phyloP scores from a whole-genome alignment of 257 asterid species.

The Cynanchum wilfordii region DNA sequence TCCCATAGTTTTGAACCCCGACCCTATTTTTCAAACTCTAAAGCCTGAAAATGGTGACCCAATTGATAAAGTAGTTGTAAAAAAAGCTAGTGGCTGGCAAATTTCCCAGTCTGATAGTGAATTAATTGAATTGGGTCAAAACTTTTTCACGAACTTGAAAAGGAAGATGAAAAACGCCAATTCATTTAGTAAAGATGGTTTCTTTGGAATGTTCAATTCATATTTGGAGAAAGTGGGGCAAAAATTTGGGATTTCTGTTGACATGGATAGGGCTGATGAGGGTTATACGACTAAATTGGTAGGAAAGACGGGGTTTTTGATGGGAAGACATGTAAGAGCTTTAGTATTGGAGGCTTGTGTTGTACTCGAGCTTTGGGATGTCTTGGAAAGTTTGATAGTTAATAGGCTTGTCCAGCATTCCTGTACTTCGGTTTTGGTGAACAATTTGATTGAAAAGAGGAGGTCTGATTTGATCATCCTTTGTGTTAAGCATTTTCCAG shows the following conservation, averaged over 20 bases:
- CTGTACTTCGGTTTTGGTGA: conserved; percentile 35
- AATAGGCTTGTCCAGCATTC: conserved; percentile 53
- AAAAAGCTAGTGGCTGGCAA: conserved; percentile 50
- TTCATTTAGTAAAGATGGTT: conserved; percentile 39
- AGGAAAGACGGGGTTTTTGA: conserved; percentile 41
- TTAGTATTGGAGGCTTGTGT: conserved; percentile 59
- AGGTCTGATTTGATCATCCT: conserved; percentile 54
- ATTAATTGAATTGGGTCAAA: conserved; percentile 38
- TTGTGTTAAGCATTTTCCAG: conserved; percentile 55
- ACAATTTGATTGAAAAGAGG: conserved; percentile 45
- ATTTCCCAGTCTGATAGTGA: conserved; percentile 42
- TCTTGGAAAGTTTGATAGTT: conserved; percentile 50
- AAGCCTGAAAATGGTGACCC: conserved; percentile 37
- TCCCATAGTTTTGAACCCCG: conserved; percentile 59
- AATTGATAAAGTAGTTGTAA: conserved; percentile 27
- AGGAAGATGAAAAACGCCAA: conserved; percentile 44
- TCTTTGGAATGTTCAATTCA: conserved; percentile 35
- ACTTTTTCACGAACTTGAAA: conserved; percentile 35
- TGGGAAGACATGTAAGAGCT: conserved; percentile 61
- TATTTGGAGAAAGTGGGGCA: conserved; percentile 38
- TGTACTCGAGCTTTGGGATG: conserved; percentile 55
- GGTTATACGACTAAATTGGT: conserved; percentile 37
- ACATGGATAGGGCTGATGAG: conserved; percentile 24
- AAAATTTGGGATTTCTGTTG: conserved; percentile 32
- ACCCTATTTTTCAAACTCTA: conserved; percentile 36